Base-by-base conservation (phyloP, 73 alveolate species). In the Paramecium tetraurelia region DNA sequence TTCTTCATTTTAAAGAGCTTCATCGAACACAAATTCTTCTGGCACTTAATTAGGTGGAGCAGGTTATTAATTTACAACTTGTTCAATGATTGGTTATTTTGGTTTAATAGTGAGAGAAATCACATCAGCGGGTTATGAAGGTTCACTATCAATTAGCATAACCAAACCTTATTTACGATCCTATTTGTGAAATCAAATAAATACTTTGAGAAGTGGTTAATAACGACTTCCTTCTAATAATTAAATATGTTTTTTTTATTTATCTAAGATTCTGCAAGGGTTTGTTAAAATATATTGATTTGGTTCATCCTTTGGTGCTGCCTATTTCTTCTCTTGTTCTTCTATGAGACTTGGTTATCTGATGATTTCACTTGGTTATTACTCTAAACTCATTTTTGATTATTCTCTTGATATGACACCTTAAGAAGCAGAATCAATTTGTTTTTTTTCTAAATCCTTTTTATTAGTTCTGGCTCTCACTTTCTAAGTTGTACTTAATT, bases 381-480 rank as follows among this genome's bases (percentile, higher is more conserved):
- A 90, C 35, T 35, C 94, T 95, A 24, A 93, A 85, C 59, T 93
- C 97, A 70, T 76, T 86, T 77, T 92, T 92, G 77, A 72, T 36
- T 72, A 33, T 40, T 72, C 57, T 36, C 59, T 33, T 33, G 86
- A 72, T 14, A 72, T 29, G 22, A 43, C 59, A 12, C 36, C 86
- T 72, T 40, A 63, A 12, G 59, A 72, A 5, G 58, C 86, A 36
- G 69, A 53, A 18, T 72, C 86, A 38, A 72, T 10, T 72, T 72
- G n/a, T 11, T 33, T 63, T 9, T 63, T 63, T 24, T 63, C 84
- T 27, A 29, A 7, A 33, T 97, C 97, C 75, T 98, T 97, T 69
- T 93, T 96, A 77, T 93, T 96, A 11, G 97, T 97, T 95, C 98
- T 98, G 20, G 99, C 99, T 92, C 98, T 96, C 43, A 93, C 99